Conservation (phyloP, 1,284 basidiomycete genomes). For the Boletus mariae region DNA sequence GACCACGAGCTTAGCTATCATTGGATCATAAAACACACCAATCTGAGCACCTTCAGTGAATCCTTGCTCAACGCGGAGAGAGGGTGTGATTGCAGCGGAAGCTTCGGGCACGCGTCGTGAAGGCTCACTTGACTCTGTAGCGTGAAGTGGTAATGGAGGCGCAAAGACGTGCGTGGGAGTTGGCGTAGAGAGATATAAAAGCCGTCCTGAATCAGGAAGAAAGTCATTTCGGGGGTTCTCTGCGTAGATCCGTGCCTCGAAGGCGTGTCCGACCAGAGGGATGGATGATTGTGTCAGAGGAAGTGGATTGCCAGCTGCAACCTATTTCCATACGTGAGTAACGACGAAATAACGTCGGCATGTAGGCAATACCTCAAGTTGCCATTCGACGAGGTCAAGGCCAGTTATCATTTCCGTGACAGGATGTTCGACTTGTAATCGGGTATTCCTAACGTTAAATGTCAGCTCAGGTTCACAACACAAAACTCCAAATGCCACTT, state of each 20-base stretch:
- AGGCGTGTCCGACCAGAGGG: slow-evolving; percentile 86
- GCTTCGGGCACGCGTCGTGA: slow-evolving; percentile 35
- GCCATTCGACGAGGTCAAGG: slow-evolving; percentile 92
- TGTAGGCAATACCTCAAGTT: slow-evolving; percentile 62
- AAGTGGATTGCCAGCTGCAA: slow-evolving; percentile 85
- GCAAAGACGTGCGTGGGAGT: slow-evolving; percentile 64
- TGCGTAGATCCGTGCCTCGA: slow-evolving; percentile 96
- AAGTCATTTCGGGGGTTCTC: slow-evolving; percentile 94
- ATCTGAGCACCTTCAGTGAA: slow-evolving; percentile 85
- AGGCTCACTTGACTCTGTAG: slow-evolving; percentile 31
- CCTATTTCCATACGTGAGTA: slow-evolving; percentile 37
- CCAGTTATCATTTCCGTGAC: slow-evolving; percentile 96
- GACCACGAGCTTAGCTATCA: slow-evolving; percentile 93
- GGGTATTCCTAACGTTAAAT: slow-evolving; percentile 68
- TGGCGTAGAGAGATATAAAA: slow-evolving; percentile 79
- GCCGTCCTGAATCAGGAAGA: slow-evolving; percentile 84
- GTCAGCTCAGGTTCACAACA: slow-evolving; percentile 1
- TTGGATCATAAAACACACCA: slow-evolving; percentile 90
- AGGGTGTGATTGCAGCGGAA: slow-evolving; percentile 48
- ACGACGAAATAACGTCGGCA: background rate
- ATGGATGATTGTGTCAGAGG: slow-evolving; percentile 76
- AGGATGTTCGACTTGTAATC: slow-evolving; percentile 92
- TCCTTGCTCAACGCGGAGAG: slow-evolving; percentile 88
- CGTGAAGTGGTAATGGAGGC: slow-evolving; percentile 33
- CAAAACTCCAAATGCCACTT: slow-evolving; percentile 25